Evolutionary conservation across 805 yeast species (phyloP).

Genomic region (Saccharomycopsis selenospora): DNA sequence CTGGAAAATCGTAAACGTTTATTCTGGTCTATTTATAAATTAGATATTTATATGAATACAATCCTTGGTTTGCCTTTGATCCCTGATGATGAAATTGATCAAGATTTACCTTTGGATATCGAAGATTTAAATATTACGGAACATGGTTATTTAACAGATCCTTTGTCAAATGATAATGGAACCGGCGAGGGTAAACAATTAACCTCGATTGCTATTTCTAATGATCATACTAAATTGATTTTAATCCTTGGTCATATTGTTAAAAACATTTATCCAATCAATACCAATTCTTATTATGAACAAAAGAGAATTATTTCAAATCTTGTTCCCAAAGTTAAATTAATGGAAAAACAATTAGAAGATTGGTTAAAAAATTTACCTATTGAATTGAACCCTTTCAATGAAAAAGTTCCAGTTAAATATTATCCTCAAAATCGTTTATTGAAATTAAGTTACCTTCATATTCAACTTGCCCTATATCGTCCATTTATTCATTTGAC

Average conservation of each 20-base stretch:
- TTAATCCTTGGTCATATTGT: conserved; percentile 65
- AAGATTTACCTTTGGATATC: conserved; percentile 73
- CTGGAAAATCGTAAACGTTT: conserved; percentile 76
- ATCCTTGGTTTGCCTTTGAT: conserved; percentile 80
- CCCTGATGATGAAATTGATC: conserved; percentile 75
- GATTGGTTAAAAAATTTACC: conserved; percentile 71
- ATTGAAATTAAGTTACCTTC: conserved; percentile 62
- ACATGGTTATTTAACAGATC: conserved; percentile 39
- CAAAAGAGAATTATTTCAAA: conserved; percentile 8
- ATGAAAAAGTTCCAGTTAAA: conserved; percentile 33
- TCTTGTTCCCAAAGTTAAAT: conserved; percentile 38
- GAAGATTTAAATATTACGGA: conserved; percentile 83
- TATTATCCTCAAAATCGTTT: conserved; percentile 70
- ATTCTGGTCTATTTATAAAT: conserved; percentile 84
- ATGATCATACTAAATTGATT: conserved; percentile 73
- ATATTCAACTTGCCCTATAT: conserved; percentile 73
- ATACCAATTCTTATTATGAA: conserved; percentile 27
- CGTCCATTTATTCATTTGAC: conserved; percentile 85
- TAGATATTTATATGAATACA: conserved; percentile 85
- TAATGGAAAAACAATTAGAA: conserved; percentile 61
- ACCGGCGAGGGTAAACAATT: conserved; percentile 35
- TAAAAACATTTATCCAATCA: conserved; percentile 67
- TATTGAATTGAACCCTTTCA: conserved; percentile 59
- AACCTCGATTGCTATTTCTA: conserved; percentile 45
- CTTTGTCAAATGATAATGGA: conserved; percentile 44